Evolutionary conservation across 129 eudicot genomes (phyloP), one percentile per base, ranked within the genome.

Genomic region (Tagetes erecta): DNA sequence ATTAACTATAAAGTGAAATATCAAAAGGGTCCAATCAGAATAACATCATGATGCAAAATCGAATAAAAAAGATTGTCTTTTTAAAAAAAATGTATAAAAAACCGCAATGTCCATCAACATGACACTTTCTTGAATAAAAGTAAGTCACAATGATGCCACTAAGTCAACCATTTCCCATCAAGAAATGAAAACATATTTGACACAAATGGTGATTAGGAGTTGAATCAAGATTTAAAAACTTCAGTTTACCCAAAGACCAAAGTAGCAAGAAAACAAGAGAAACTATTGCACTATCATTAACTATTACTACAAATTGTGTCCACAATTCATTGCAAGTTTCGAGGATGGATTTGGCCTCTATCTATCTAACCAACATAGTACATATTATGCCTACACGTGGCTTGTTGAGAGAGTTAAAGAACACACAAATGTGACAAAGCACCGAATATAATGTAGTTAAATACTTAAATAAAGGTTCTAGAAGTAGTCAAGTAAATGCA

Each of bases 181-280:
- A 68, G 44, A 12, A 56, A 11, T 12, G 12, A 45, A 67, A 79
- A 64, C 46, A 12, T 45, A 62, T 35, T 62, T 36, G 0, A 80
- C 74, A 11, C 42, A 66, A 80, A 51, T 50, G 66, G 68, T 27
- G 70, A 41, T 49, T 31, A 47, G 6, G 44, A 36, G 5, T 60
- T 36, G 1, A 36, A 60, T 49, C 60, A 9, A 60, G 58, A 75
- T 51, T 75, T 74, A 36, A 31, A 71, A 11, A 6, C n/a, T 64
- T 79, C 78, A 72, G 59, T 64, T 34, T 67, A 79, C 56, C 46
- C 78, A 34, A 72, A 64, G 62, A n/a, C n/a, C n/a, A n/a, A n/a
- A n/a, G n/a, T 64, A 65, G 68, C 60, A 78, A 51, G 41, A 78
- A 65, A 79, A 79, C 72, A 65, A 83, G 86, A 79, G 83, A 79